Evolutionary conservation across 805 yeast genomes (phyloP), one percentile per base, ranked within the genome.

Genomic region (Tanozyma kutaoensis): DNA sequence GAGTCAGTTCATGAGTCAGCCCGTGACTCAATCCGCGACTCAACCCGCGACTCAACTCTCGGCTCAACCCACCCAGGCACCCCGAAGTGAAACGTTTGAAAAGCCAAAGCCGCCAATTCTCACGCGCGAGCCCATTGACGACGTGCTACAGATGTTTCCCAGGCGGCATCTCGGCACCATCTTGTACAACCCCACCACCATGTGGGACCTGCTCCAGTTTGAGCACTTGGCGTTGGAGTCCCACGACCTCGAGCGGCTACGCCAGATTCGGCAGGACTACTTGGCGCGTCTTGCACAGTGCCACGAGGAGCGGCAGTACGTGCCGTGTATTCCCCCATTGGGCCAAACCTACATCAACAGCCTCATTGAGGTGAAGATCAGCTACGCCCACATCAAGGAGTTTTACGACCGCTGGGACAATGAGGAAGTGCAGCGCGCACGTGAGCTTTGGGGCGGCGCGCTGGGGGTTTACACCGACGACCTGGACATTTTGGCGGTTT

Each of bases 381-480:
- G 40, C n/a, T 45, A 47, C 28, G 33, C 57, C 24, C 62, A 52
- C 37, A 45, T 67, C 25, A 47, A 50, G 25, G 41, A 51, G 6
- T 52, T 58, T 23, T 41, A 51, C 17, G 20, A 58, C 57, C 27
- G 58, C 55, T 17, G 59, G 70, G 27, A 58, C 55, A 10, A 42
- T 39, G 69, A 76, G 17, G 31, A 32, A 5, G 40, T 41, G 3
- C 35, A 39, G 4, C 29, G 31, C 12, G 43, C 40, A 20, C 55
- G 72, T 27, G 64, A 67, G 24, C 36, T 85, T 2, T 88, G 97
- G 97, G 98, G 98, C 2, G 66, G 66, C 2, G 45, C 45, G 9
- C 69, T 86, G 2, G 94, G 86, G 24, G 60, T 91, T 1, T 91
- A 88, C 50, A 81, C 96, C 1, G 97, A 91, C 50, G 98, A 88